Evolutionary conservation across 139 green algal species (phyloP).

Genomic region (Chlamydomonas eustigma): DNA sequence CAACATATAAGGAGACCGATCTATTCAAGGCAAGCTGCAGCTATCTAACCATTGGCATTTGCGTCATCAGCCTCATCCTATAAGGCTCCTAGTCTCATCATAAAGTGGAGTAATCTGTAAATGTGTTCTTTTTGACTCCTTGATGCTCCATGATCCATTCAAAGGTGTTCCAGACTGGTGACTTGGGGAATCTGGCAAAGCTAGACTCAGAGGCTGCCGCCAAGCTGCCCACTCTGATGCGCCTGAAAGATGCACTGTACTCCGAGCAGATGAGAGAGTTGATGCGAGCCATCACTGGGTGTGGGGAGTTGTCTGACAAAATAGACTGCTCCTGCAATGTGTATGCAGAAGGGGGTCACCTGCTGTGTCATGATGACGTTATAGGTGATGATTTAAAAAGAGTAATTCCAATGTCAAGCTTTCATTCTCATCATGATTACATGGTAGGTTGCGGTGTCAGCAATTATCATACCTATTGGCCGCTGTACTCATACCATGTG

Average conservation of each 20-base stretch:
- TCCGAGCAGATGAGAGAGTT: constrained; percentile 48
- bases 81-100: too few relatives aligned
- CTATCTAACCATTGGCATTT: too few relatives aligned
- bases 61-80: too few relatives aligned
- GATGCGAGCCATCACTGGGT: constrained; percentile 48
- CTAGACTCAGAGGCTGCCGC: constrained; percentile 45
- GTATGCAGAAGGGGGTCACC: constrained; percentile 69
- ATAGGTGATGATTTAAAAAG: too few relatives aligned
- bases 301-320: constrained; percentile 62
- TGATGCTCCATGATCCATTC: too few relatives aligned
- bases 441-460: too few relatives aligned
- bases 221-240: constrained; percentile 65
- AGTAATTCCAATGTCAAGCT: too few relatives aligned
- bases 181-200: constrained; percentile 78
- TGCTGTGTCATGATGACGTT: constrained; percentile 86
- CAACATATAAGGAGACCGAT: constrained; percentile 90
- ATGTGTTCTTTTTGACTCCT: too few relatives aligned
- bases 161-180: constrained; percentile 29
- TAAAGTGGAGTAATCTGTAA: too few relatives aligned
- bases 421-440: too few relatives aligned
- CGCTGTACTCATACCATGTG: too few relatives aligned
- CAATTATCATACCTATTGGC: too few relatives aligned
- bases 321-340: constrained; percentile 87
- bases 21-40: constrained; percentile 90
- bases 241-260: constrained; percentile 74